phyloP scores from a whole-genome alignment of 2,329 filamentous ascomycete genomes.

The Monilinia laxa region DNA sequence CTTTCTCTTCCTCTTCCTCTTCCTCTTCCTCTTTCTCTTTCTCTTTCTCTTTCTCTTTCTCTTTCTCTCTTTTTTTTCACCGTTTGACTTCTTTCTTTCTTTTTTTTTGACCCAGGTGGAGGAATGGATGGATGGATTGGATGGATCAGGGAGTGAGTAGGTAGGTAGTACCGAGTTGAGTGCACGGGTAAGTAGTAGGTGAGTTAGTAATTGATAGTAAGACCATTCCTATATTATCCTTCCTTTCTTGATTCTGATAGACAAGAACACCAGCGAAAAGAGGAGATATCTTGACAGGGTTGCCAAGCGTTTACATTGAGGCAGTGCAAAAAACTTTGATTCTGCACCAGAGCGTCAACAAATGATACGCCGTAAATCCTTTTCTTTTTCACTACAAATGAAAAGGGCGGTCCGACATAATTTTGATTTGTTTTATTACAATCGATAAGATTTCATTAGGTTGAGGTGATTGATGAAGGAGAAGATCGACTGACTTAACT shows the following conservation, averaged over 20 bases:
- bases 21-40: not conserved
- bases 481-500: too few relatives aligned
- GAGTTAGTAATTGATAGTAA: not conserved
- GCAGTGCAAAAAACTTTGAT: constrained; percentile 21
- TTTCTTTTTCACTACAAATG: not conserved
- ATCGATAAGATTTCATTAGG: not conserved
- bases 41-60: not conserved
- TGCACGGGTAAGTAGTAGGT: too few relatives aligned
- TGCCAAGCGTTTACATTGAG: constrained; percentile 23
- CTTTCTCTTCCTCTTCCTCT: not conserved
- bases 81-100: too few relatives aligned
- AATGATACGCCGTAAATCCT: constrained; percentile 6
- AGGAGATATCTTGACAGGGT: not conserved
- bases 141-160: too few relatives aligned
- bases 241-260: too few relatives aligned
- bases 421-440: not conserved
- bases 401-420: constrained; percentile 6
- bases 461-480: too few relatives aligned
- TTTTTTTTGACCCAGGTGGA: too few relatives aligned
- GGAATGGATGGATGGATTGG: too few relatives aligned
- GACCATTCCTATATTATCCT: not conserved
- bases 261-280: not conserved
- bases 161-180: too few relatives aligned
- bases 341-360: constrained; percentile 12
- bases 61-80: not conserved